phyloP scores from a whole-genome alignment of 1,284 basidiomycete genomes.

The Takashimella koratensis region DNA sequence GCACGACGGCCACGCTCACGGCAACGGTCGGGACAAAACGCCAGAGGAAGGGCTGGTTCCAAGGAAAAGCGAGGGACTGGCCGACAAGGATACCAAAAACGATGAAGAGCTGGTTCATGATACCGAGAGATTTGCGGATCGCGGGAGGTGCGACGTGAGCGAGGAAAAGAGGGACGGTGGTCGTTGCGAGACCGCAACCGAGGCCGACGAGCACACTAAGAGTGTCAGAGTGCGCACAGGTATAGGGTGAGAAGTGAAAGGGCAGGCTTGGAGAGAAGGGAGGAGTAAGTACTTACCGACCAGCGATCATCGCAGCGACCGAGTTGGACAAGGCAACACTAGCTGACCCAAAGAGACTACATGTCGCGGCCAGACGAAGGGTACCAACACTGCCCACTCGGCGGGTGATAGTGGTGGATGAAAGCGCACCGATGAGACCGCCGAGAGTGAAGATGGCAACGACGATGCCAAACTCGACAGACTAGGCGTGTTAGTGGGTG shows the following conservation, averaged over 20 bases:
- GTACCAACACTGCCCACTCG: slow-evolving; percentile 23
- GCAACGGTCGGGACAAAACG: slow-evolving; percentile 42
- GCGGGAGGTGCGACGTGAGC: slow-evolving; percentile 48
- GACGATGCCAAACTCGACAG: slow-evolving; percentile 44
- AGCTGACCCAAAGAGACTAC: slow-evolving; percentile 24
- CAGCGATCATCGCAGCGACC: slow-evolving; percentile 23
- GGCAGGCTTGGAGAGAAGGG: not conserved
- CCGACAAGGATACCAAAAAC: slow-evolving; percentile 46
- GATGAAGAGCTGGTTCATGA: slow-evolving; percentile 50
- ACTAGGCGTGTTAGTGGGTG: slow-evolving; percentile 18
- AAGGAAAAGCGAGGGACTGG: slow-evolving; percentile 46
- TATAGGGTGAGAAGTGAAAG: too few relatives aligned
- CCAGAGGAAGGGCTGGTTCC: slow-evolving; percentile 37
- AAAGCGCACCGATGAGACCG: slow-evolving; percentile 45
- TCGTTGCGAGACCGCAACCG: slow-evolving; percentile 50
- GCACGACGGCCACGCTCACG: slow-evolving; percentile 31
- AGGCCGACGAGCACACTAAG: slow-evolving; percentile 46
- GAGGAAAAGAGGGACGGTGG: slow-evolving; percentile 49
- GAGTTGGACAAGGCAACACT: slow-evolving; percentile 21
- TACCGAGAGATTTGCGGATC: slow-evolving; percentile 48
- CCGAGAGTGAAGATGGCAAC: slow-evolving; percentile 52
- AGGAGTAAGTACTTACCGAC: slow-evolving; percentile 22
- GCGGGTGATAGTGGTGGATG: slow-evolving; percentile 17
- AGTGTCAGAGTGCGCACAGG: too few relatives aligned
- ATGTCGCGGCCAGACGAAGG: slow-evolving; percentile 21